These are phyloP conservation scores for Peronospora destructor DNA, from an alignment of 352 stramenopile species.

Conservation along the genomic window DNA sequence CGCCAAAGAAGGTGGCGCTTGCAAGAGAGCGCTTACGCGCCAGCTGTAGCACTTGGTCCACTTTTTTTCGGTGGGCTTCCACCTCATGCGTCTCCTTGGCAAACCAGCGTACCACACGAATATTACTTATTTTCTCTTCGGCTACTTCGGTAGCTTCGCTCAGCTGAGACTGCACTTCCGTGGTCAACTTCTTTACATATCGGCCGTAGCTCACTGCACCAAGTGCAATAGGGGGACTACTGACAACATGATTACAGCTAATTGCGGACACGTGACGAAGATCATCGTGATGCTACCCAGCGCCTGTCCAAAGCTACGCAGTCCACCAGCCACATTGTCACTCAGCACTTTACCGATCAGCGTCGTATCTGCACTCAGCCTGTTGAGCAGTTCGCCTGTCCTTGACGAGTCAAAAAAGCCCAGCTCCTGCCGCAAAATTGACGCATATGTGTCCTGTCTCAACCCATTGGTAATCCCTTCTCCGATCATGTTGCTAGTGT, in stretches of 20 bases:
- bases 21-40: constrained; percentile 67
- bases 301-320: constrained; percentile 78
- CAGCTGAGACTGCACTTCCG: constrained; percentile 86
- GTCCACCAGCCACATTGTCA: constrained; percentile 72
- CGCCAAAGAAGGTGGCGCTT: constrained; percentile 80
- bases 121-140: constrained; percentile 89
- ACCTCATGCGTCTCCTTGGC: constrained; percentile 74
- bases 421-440: constrained; percentile 82
- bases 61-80: constrained; percentile 44
- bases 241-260: constrained; percentile 86
- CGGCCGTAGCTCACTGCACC: constrained; percentile 81
- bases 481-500: constrained; percentile 83
- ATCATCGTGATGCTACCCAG: constrained; percentile 86
- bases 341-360: constrained; percentile 91
- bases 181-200: constrained; percentile 83
- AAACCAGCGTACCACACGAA: constrained; percentile 90
- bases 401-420: constrained; percentile 87
- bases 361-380: constrained; percentile 86
- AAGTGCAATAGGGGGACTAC: constrained; percentile 89
- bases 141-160: constrained; percentile 88
- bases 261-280: constrained; percentile 85
- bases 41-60: constrained; percentile 55
- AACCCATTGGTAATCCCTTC: constrained; percentile 78
- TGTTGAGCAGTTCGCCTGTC: constrained; percentile 89
- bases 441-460: constrained; percentile 71